Base-by-base conservation (phyloP, 2,329 filamentous ascomycete genomes). In the Pseudocercospora ulei region DNA sequence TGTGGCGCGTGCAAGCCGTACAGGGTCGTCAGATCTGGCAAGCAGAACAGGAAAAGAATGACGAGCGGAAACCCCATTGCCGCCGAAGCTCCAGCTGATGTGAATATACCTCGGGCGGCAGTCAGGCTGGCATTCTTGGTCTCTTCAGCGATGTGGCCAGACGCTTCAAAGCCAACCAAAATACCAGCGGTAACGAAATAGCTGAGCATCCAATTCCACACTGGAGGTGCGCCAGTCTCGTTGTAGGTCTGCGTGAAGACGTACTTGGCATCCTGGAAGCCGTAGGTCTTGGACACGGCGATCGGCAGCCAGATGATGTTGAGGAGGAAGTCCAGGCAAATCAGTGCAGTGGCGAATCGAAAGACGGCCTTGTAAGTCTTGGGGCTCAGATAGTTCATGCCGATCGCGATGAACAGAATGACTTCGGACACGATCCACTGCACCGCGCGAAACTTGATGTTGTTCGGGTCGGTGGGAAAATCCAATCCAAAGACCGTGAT, bases 151-250 rank as follows among this genome's bases (percentile, higher is more conserved):
- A 77, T 70, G 47, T 76, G 73, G 2, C 73, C 73, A 1, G 70
- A 72, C 0, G 73, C 73, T 54, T 77, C 73, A 38, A 75, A 76
- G 1, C 73, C 73, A 35, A 77, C 75, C 39, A 77, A 51, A 25
- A 76, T 69, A 25, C 73, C 73, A 5, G 73, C 73, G 1, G 73
- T 76, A 1, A 73, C 72, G 16, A 74, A 67, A 54, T 73, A 77
- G 3, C 71, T 74, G 3, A 77, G 63, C 57, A 73, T 75, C 73
- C 73, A 76, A 51, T 77, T 76, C 73, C 73, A 76, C 2, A 67
- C 72, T 1, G 66, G 62, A 0, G 73, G 70, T 1, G 61, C 61
- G 16, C 60, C 60, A 28, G 61, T 63, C 30, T 61, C 56, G 40
- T 77, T 77, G 52, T 75, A 75, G 0, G 72, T 76, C 7, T 71